Evolutionary conservation across 306 rosid genomes (phyloP).

Genomic region (Cucumis melo): DNA sequence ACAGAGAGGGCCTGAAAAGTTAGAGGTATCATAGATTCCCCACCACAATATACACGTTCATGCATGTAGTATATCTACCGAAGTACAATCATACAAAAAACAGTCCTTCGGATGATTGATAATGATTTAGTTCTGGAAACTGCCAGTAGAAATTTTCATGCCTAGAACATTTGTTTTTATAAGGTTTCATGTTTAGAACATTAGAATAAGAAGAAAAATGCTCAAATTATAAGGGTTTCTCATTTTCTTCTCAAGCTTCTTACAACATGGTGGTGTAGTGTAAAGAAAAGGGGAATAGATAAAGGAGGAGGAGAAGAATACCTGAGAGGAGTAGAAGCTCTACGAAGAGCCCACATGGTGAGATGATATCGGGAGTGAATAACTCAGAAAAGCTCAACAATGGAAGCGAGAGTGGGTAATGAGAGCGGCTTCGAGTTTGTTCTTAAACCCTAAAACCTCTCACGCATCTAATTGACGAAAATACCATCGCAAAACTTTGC

Average conservation of each 20-base stretch:
- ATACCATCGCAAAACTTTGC: no score
- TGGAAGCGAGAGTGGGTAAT: not conserved
- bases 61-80: not conserved
- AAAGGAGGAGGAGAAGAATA: not conserved
- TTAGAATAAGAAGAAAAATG: not conserved
- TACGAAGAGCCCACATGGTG: conserved; percentile 11
- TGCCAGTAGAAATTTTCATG: not conserved
- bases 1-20: not conserved
- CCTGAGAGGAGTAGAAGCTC: conserved; percentile 5
- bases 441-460: not conserved
- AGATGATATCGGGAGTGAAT: not conserved
- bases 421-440: not conserved
- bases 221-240: not conserved
- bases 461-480: no score
- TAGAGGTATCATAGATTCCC: not conserved
- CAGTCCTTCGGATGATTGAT: not conserved
- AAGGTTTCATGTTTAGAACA: no score
- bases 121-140: not conserved
- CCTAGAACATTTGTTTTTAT: no score
- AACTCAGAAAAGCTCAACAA: not conserved
- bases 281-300: not conserved
- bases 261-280: not conserved
- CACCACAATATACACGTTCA: not conserved
- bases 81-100: not conserved
- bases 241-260: not conserved